Evolutionary conservation across 129 eudicot species (phyloP).

Genomic region (Chrysanthemum seticuspe): DNA sequence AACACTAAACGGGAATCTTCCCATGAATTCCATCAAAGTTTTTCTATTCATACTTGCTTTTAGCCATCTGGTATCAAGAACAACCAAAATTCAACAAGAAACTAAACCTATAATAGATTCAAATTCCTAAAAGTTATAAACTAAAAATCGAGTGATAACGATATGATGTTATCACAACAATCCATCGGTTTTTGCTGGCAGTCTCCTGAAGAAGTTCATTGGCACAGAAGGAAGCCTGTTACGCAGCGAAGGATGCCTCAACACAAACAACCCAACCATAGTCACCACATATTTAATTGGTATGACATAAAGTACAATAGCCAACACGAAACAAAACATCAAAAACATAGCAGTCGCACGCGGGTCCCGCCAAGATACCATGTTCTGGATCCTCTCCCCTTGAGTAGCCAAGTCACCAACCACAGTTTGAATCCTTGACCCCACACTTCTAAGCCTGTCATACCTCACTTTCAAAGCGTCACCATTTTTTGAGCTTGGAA

Average conservation of each 20-base stretch:
- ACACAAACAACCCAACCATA: constrained; percentile 14
- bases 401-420: constrained; percentile 38
- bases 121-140: neutral
- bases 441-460: constrained; percentile 34
- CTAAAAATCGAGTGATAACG: neutral
- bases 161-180: constrained; percentile 25
- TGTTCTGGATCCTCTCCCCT: constrained; percentile 37
- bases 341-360: constrained; percentile 39
- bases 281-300: constrained; percentile 24
- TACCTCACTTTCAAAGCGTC: constrained; percentile 30
- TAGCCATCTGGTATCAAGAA: neutral
- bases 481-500: constrained; percentile 27
- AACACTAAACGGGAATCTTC: neutral
- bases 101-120: neutral
- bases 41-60: neutral
- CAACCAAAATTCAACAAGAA: neutral
- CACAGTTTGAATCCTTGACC: constrained; percentile 34
- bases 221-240: constrained; percentile 29
- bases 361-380: constrained; percentile 38
- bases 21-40: neutral
- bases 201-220: constrained; percentile 35
- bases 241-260: constrained; percentile 36
- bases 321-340: constrained; percentile 23
- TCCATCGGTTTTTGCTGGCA: constrained; percentile 35
- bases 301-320: constrained; percentile 25